Conservation (phyloP, 202 grass and related monocot genomes). For the Setaria italica region DNA sequence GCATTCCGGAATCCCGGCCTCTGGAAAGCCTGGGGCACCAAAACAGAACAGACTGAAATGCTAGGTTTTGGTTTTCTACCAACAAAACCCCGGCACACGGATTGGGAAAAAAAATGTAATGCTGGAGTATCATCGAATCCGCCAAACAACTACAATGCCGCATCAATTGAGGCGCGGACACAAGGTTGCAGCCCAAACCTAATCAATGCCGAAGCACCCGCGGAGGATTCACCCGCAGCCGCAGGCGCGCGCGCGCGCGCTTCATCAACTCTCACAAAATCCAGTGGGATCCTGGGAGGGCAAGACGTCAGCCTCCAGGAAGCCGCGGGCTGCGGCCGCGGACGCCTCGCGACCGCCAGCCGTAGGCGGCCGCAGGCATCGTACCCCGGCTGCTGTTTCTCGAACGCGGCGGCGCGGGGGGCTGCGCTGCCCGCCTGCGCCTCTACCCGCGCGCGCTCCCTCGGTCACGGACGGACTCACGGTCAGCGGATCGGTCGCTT, state of each 20-base stretch:
- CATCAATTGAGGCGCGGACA: neutral
- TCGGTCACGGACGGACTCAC: too few species aligned
- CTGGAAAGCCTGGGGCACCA: neutral
- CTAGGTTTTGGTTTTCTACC: neutral
- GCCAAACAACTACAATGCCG: neutral
- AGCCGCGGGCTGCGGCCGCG: neutral
- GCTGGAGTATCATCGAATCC: neutral
- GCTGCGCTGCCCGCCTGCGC: neutral
- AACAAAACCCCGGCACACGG: neutral
- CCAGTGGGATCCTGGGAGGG: neutral
- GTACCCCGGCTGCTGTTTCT: neutral
- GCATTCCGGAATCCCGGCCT: neutral
- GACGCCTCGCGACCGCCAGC: neutral
- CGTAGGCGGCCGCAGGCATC: neutral
- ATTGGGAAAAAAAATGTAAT: neutral
- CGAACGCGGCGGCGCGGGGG: neutral
- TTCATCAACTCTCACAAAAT: too few species aligned
- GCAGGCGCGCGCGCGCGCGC: too few species aligned
- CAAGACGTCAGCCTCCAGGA: neutral
- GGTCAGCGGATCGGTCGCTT: neutral
- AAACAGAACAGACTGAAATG: neutral
- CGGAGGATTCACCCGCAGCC: neutral
- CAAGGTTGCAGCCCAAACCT: neutral
- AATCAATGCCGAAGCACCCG: neutral
- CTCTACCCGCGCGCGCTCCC: neutral